A percentile compares a stretch with the other conserved stretches of the same genome.
Conservation (phyloP, 2,329 filamentous ascomycete genomes). For the Alternaria triticimaculans region DNA sequence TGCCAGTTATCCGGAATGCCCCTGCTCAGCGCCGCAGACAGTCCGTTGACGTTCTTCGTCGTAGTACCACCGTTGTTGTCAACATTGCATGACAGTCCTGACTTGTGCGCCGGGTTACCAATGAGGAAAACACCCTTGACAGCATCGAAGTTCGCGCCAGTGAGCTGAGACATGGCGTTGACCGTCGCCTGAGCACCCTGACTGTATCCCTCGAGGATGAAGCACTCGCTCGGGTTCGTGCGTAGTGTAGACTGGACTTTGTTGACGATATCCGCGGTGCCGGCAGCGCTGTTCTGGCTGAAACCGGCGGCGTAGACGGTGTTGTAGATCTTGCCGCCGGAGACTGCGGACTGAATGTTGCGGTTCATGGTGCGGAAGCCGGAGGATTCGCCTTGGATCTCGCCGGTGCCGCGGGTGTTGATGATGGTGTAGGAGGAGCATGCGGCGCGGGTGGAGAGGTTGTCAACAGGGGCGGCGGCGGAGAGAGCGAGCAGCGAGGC, state of each 20-base stretch:
- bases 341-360: conserved; percentile 29
- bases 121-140: conserved; percentile 49
- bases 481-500: conserved; percentile 17
- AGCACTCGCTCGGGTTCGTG: conserved; percentile 38
- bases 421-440: conserved; percentile 33
- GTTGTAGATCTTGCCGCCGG: conserved; percentile 45
- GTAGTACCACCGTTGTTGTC: conserved; percentile 26
- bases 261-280: conserved; percentile 34
- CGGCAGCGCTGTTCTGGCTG: conserved; percentile 29
- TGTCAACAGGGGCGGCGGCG: conserved; percentile 18
- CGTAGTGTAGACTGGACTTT: conserved; percentile 36
- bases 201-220: conserved; percentile 49
- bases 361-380: conserved; percentile 47
- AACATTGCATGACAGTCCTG: conserved; percentile 45
- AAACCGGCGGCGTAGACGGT: conserved; percentile 43
- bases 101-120: conserved; percentile 43
- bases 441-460: not conserved
- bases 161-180: conserved; percentile 41
- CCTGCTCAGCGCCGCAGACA: conserved; percentile 1
- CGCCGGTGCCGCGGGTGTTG: conserved; percentile 31
- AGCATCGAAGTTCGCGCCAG: conserved; percentile 41
- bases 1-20: conserved; percentile 42
- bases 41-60: conserved; percentile 41
- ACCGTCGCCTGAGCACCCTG: conserved; percentile 48
- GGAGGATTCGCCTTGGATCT: conserved; percentile 20